These are phyloP conservation scores for Aspergillus saccharolyticus DNA, from an alignment of 495 filamentous ascomycete species.

Conservation along the genomic window DNA sequence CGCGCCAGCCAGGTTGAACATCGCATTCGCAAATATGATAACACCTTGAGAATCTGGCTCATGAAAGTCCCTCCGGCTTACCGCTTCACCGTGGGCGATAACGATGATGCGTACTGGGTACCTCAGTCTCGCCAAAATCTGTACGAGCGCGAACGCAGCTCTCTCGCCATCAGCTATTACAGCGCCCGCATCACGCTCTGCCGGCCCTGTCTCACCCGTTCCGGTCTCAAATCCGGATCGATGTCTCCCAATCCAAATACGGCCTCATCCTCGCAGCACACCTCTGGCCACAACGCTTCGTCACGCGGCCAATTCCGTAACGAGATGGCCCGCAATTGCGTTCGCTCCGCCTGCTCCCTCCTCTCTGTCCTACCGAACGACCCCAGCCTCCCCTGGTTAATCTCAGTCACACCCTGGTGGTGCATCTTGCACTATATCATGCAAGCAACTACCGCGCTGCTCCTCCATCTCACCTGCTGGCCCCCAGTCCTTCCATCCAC, in stretches of 20 bases:
- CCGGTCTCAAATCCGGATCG: constrained; percentile 2
- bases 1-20: constrained; percentile 48
- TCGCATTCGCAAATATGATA: constrained; percentile 41
- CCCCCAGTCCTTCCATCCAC: background rate
- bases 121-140: constrained; percentile 3
- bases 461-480: constrained; percentile 47
- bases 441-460: constrained; percentile 54
- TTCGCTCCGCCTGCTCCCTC: constrained; percentile 50
- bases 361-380: constrained; percentile 46
- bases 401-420: constrained; percentile 55
- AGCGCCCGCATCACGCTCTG: constrained; percentile 52
- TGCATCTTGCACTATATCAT: constrained; percentile 56
- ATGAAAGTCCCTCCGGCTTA: constrained; percentile 40
- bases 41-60: constrained; percentile 48
- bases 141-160: constrained; percentile 26
- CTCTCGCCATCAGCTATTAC: constrained; percentile 51
- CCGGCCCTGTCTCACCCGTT: constrained; percentile 51
- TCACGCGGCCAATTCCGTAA: constrained; percentile 38
- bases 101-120: constrained; percentile 2
- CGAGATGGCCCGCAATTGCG: constrained; percentile 48
- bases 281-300: constrained; percentile 15
- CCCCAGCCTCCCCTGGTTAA: constrained; percentile 37
- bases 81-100: constrained; percentile 34
- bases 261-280: constrained; percentile 1
- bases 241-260: background rate